These are phyloP conservation scores for Podochytrium sp. DNA, from an alignment of 192 early-diverging fungal genomes.

Conservation along the genomic window DNA sequence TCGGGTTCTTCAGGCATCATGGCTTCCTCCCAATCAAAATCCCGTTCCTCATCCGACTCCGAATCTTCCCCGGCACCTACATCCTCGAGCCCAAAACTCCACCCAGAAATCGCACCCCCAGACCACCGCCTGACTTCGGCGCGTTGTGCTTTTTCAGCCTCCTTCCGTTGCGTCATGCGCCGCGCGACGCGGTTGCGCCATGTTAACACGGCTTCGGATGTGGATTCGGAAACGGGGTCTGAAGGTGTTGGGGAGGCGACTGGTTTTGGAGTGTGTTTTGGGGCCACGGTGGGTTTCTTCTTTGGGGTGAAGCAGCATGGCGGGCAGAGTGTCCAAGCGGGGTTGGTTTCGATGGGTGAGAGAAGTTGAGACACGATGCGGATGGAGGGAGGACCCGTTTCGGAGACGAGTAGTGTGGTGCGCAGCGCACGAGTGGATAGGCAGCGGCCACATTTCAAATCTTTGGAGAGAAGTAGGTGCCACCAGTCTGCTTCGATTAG, in stretches of 20 bases:
- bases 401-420: background rate
- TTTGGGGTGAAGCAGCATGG: background rate
- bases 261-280: too few species aligned
- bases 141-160: background rate
- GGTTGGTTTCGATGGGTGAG: background rate
- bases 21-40: background rate
- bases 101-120: background rate
- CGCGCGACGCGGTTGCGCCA: background rate
- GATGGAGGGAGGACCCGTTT: background rate
- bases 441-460: background rate
- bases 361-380: background rate
- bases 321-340: background rate
- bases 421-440: background rate
- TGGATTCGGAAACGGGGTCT: background rate
- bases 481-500: background rate
- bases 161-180: background rate
- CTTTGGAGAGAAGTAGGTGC: background rate
- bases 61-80: background rate
- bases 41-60: background rate
- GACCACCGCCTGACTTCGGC: background rate
- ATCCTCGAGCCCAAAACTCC: conserved; percentile 6
- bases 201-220: background rate
- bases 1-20: too few species aligned
- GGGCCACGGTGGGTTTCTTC: background rate
- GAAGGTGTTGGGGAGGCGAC: background rate